phyloP scores from a whole-genome alignment of 805 yeast species.

The Candida nitratophila region DNA sequence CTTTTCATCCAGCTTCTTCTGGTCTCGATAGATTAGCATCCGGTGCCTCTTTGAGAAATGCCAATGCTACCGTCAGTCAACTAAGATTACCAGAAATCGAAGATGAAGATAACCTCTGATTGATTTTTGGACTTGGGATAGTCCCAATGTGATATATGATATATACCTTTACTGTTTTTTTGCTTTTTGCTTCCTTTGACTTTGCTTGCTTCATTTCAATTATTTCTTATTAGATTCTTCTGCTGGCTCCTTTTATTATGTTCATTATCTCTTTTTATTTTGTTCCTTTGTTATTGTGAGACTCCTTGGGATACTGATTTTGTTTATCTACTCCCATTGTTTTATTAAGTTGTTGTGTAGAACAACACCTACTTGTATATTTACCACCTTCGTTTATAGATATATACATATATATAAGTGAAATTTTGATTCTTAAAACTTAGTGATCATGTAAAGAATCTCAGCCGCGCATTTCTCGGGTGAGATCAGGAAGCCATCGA shows the following conservation, averaged over 20 bases:
- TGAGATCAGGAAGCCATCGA: too few species aligned
- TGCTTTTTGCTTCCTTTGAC: not conserved
- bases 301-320: too few species aligned
- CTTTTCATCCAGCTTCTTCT: not conserved
- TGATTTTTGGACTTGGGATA: not conserved
- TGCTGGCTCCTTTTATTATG: not conserved
- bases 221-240: not conserved
- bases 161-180: not conserved
- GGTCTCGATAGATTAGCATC: not conserved
- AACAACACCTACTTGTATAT: constrained; percentile 8
- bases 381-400: not conserved
- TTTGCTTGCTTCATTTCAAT: not conserved
- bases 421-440: too few species aligned
- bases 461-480: too few species aligned
- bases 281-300: not conserved
- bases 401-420: not conserved
- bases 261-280: not conserved
- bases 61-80: constrained; percentile 4
- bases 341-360: not conserved
- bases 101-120: not conserved
- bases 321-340: too few species aligned
- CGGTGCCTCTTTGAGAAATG: constrained; percentile 3
- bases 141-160: too few species aligned
- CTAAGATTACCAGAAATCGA: not conserved
- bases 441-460: too few species aligned